Evolutionary conservation across 1,284 basidiomycete genomes (phyloP), one percentile per base, ranked within the genome.

Genomic region (Tremellales sp.): DNA sequence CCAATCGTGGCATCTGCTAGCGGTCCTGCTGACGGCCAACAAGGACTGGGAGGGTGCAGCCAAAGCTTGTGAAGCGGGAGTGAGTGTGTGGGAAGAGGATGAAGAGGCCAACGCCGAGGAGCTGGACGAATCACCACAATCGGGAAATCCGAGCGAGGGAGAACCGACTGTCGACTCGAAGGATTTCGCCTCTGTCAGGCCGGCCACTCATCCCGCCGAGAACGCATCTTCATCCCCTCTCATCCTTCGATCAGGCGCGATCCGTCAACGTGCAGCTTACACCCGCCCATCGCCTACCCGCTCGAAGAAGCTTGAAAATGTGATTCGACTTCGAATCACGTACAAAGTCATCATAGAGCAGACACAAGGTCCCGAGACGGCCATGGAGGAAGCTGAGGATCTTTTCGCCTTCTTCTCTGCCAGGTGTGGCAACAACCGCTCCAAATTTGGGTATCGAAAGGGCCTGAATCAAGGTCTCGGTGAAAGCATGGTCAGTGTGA

Each of bases 1-100:
- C 23, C 81, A 88, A 36, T 84, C 87, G 49, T 97, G 93, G 94
- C 94, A 97, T 72, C 79, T 97, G 15, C 80, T 97, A 0, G 89
- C 87, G 0, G 76, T 98, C 4, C 72, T 97, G 13, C 78, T 93
- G 10, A 84, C 85, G 0, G 85, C 87, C 4, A 78, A 79, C 27
- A 89, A 87, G 53, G 85, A 93, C 63, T 92, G 88, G 87, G 74
- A 76, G 27, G 85, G 84, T 5, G 92, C 93, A 0, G 77, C 78
- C 39, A 83, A 84, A 48, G 83, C 94, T 2, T 75, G 93, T 41
- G 89, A 92, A 48, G 78, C 83, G 2, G 87, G 83, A 15, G 75
- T 82, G 2, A 77, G 73, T 8, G 75, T 84, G 13, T 78, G 75
- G 68, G 77, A 80, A 26, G 68, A 72, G 67, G 76, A 55, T 62